Evolutionary conservation across 1,284 basidiomycete species (phyloP).

Genomic region (Golubevia sp.): DNA sequence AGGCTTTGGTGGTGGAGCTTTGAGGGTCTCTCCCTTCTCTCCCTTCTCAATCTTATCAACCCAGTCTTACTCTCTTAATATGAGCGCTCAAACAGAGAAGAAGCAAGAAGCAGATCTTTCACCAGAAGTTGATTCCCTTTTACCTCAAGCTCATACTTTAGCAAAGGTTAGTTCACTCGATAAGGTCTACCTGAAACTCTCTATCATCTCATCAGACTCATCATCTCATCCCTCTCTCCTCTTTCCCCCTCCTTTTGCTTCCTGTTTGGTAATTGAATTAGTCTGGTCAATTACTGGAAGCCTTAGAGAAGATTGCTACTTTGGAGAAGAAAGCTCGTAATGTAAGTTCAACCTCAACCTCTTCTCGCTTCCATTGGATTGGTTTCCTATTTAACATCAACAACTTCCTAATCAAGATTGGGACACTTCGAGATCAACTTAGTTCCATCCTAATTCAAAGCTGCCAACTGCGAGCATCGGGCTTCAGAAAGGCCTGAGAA

Average conservation of each 20-base stretch:
- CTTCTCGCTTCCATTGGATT: background rate
- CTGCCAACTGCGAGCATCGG: too few relatives aligned
- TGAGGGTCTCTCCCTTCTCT: too few relatives aligned
- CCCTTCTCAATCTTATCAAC: too few relatives aligned
- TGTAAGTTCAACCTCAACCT: slow-evolving; percentile 71
- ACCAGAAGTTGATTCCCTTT: slow-evolving; percentile 64
- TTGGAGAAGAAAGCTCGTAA: slow-evolving; percentile 97
- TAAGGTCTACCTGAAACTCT: slow-evolving; percentile 9
- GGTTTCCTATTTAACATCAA: background rate
- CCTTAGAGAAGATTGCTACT: slow-evolving; percentile 83
- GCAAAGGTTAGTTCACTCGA: slow-evolving; percentile 60
- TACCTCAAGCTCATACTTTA: slow-evolving; percentile 64
- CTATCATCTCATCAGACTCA: slow-evolving; percentile 9
- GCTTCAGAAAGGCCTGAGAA: too few relatives aligned
- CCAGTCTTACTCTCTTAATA: too few relatives aligned
- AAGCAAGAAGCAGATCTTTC: slow-evolving; percentile 69
- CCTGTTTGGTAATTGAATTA: too few relatives aligned
- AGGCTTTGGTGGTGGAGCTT: too few relatives aligned
- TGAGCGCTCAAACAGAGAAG: too few relatives aligned
- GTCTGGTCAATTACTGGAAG: slow-evolving; percentile 78
- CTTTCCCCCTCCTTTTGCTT: too few relatives aligned
- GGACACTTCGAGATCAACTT: too few relatives aligned
- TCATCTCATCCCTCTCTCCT: slow-evolving; percentile 5
- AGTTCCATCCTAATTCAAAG: too few relatives aligned
- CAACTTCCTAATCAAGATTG: too few relatives aligned